These are phyloP conservation scores for Chaetomium sp. DNA, from an alignment of 2,329 filamentous ascomycete genomes.

Conservation along the genomic window DNA sequence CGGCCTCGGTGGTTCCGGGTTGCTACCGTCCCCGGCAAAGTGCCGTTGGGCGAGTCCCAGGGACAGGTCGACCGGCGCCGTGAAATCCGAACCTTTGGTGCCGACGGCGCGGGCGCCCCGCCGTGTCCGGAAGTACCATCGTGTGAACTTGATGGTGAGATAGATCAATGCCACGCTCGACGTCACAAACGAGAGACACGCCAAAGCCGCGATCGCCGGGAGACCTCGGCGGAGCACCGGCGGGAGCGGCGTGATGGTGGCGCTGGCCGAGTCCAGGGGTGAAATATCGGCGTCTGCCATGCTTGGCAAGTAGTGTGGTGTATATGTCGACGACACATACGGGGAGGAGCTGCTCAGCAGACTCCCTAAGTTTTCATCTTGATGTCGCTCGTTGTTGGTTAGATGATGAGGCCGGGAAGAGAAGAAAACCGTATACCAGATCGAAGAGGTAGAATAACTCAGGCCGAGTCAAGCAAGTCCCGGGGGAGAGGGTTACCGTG, in stretches of 20 bases:
- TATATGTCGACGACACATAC: not conserved
- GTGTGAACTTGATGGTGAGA: constrained; percentile 26
- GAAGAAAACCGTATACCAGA: too few relatives aligned
- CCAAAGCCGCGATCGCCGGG: constrained; percentile 21
- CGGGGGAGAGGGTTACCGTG: too few relatives aligned
- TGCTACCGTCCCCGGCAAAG: constrained; percentile 13
- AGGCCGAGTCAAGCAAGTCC: too few relatives aligned
- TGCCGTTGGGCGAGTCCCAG: constrained; percentile 26
- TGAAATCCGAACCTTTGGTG: not conserved
- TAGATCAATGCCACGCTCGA: constrained; percentile 22
- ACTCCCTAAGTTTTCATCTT: not conserved
- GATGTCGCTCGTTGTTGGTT: not conserved
- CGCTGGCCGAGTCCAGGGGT: constrained; percentile 11
- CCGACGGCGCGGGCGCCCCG: not conserved
- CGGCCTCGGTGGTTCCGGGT: not conserved
- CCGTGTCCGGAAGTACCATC: constrained; percentile 23
- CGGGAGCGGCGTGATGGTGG: constrained; percentile 21
- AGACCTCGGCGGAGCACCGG: constrained; percentile 22
- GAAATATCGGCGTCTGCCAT: constrained; percentile 7
- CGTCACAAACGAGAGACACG: constrained; percentile 23
- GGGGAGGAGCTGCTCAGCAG: not conserved
- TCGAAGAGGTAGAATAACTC: too few relatives aligned
- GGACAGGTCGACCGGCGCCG: constrained; percentile 21
- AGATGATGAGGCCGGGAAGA: not conserved
- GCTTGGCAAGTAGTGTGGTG: not conserved